Evolutionary conservation across 768 basidiomycete species (phyloP).

Genomic region (Melanogaster broomeanus): DNA sequence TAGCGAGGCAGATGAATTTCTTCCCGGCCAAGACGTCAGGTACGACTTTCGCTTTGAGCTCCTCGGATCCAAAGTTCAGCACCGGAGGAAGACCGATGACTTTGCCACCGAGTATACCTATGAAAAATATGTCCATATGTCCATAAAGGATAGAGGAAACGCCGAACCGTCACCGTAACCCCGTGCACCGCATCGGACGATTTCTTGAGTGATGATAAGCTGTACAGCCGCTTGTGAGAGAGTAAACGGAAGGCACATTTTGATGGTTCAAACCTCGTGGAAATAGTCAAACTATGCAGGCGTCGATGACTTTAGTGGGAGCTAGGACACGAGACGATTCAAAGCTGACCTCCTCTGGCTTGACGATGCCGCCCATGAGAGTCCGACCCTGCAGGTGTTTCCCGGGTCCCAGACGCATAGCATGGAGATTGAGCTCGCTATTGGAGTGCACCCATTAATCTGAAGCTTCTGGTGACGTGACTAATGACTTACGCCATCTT

Average conservation of each 20-base stretch:
- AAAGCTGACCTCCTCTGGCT: slow-evolving; percentile 65
- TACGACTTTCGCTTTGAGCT: slow-evolving; percentile 49
- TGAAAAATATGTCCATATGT: background rate
- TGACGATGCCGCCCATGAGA: slow-evolving; percentile 72
- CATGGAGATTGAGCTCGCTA: slow-evolving; percentile 73
- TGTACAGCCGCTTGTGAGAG: slow-evolving; percentile 15
- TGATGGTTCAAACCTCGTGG: slow-evolving; percentile 59
- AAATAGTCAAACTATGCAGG: slow-evolving; percentile 60
- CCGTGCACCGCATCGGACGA: slow-evolving; percentile 52
- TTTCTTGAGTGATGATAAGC: slow-evolving; percentile 67
- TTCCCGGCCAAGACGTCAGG: slow-evolving; percentile 58
- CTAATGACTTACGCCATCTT: slow-evolving; percentile 66
- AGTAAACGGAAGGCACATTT: background rate
- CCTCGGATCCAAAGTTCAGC: slow-evolving; percentile 62
- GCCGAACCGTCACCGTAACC: slow-evolving; percentile 66
- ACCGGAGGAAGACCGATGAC: slow-evolving; percentile 74
- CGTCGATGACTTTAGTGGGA: slow-evolving; percentile 14
- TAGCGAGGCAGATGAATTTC: slow-evolving; percentile 74
- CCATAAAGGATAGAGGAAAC: background rate
- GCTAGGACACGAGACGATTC: slow-evolving; percentile 1
- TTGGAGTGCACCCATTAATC: background rate
- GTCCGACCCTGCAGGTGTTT: slow-evolving; percentile 79
- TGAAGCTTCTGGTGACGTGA: background rate
- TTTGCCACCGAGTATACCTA: slow-evolving; percentile 54
- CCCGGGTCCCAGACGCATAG: slow-evolving; percentile 91